These are phyloP conservation scores for Kodamaea derodonti DNA, from an alignment of 1,139 yeast genomes.

Conservation along the genomic window DNA sequence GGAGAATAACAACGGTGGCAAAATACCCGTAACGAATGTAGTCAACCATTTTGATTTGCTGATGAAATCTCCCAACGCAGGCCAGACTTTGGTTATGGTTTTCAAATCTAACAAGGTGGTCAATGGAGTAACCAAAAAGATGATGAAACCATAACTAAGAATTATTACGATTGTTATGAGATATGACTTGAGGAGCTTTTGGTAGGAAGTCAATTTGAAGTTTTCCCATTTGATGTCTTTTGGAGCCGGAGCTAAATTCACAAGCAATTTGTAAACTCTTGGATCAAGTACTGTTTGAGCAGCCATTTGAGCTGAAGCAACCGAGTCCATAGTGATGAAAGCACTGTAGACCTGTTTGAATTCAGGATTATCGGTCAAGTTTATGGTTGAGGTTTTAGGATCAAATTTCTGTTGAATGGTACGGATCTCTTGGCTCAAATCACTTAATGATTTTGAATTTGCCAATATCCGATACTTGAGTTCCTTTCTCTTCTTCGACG, in stretches of 20 bases:
- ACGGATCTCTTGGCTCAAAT: constrained; percentile 27
- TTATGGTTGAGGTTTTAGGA: constrained; percentile 22
- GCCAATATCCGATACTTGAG: constrained; percentile 14
- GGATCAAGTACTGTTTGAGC: constrained; percentile 82
- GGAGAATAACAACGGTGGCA: constrained; percentile 48
- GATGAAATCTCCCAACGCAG: constrained; percentile 59
- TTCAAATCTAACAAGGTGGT: constrained; percentile 71
- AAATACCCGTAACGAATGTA: constrained; percentile 65
- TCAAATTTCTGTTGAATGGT: constrained; percentile 31
- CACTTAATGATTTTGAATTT: constrained; percentile 20
- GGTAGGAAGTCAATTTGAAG: constrained; percentile 55
- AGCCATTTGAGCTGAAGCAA: constrained; percentile 82
- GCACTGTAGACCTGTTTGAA: constrained; percentile 58
- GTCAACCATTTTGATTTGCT: constrained; percentile 64
- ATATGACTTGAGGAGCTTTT: constrained; percentile 54
- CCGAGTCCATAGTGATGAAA: constrained; percentile 78
- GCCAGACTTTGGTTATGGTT: constrained; percentile 71
- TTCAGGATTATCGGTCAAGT: constrained; percentile 21
- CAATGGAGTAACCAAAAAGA: constrained; percentile 69
- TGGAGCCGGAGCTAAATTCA: constrained; percentile 76
- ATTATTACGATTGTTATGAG: constrained; percentile 60
- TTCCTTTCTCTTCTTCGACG: constrained; percentile 4
- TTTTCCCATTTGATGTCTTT: constrained; percentile 76
- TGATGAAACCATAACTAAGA: constrained; percentile 57
- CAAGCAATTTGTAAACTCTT: constrained; percentile 65